Conservation (phyloP, 116 monocot species). For the Zostera marina region DNA sequence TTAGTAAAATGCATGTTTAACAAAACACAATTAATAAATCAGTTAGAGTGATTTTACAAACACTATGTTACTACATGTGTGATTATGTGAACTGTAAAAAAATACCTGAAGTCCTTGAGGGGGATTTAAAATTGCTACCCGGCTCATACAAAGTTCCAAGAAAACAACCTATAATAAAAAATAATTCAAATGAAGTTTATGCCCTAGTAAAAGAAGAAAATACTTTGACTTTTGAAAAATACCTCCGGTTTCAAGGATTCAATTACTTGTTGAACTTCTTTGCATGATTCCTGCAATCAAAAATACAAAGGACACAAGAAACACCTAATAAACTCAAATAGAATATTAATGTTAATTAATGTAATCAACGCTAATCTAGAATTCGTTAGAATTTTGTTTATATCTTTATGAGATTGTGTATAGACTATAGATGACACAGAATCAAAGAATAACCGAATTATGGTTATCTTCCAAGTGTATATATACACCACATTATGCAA, state of each 20-base stretch:
- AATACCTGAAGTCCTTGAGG: constrained; percentile 12
- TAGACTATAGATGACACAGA: too few relatives aligned
- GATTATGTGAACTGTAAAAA: background rate
- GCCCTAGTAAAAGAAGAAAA: background rate
- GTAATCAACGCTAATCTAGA: background rate
- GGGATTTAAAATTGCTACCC: constrained; percentile 53
- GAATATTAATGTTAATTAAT: background rate
- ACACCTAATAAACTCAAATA: background rate
- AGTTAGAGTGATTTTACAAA: too few relatives aligned
- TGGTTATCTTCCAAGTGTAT: too few relatives aligned
- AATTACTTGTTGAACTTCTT: constrained; percentile 72
- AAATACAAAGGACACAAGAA: background rate
- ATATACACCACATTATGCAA: too few relatives aligned
- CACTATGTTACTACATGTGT: too few relatives aligned
- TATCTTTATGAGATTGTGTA: too few relatives aligned
- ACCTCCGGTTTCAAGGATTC: constrained; percentile 91
- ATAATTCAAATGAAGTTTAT: background rate
- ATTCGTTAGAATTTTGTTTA: too few relatives aligned
- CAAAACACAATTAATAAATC: too few relatives aligned
- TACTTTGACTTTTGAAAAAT: constrained; percentile 13
- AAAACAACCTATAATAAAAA: constrained; percentile 54
- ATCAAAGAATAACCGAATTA: too few relatives aligned
- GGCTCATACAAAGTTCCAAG: constrained; percentile 78
- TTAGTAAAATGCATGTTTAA: too few relatives aligned
- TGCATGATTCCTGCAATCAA: constrained; percentile 68